These are phyloP conservation scores for Zygosaccharomyces siamensis DNA, from an alignment of 805 yeast genomes.

Conservation along the genomic window DNA sequence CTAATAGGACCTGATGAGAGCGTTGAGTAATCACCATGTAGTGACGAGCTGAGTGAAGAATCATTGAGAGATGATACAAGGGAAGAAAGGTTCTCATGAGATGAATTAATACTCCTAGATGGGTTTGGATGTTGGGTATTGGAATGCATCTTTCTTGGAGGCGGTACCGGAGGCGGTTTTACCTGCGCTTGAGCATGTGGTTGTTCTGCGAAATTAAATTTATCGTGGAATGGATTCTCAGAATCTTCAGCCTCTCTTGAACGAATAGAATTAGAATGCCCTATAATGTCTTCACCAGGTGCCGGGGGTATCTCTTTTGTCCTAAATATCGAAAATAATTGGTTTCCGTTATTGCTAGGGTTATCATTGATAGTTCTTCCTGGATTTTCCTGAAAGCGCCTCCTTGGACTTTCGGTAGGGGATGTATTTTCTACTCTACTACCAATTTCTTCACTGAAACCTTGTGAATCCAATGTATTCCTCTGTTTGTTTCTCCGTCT, in stretches of 20 bases:
- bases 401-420: conserved; percentile 1
- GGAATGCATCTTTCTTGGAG: conserved; percentile 18
- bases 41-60: conserved; percentile 20
- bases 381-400: conserved; percentile 5
- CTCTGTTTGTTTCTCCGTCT: conserved; percentile 13
- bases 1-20: conserved; percentile 19
- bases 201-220: conserved; percentile 22
- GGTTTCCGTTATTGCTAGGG: background rate
- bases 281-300: background rate
- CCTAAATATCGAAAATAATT: conserved; percentile 5
- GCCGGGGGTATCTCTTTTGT: conserved; percentile 3
- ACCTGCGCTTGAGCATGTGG: background rate
- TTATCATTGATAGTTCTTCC: conserved; percentile 4
- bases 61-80: conserved; percentile 16
- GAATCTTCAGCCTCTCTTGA: background rate
- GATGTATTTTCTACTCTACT: conserved; percentile 16
- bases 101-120: conserved; percentile 1
- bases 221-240: conserved; percentile 26
- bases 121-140: background rate
- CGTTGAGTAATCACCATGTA: conserved; percentile 16
- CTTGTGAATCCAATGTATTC: conserved; percentile 3
- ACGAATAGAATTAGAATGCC: background rate
- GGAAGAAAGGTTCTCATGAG: conserved; percentile 16
- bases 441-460: conserved; percentile 24
- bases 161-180: conserved; percentile 21